phyloP scores from a whole-genome alignment of 352 stramenopile species.

The Phytophthora rubi region DNA sequence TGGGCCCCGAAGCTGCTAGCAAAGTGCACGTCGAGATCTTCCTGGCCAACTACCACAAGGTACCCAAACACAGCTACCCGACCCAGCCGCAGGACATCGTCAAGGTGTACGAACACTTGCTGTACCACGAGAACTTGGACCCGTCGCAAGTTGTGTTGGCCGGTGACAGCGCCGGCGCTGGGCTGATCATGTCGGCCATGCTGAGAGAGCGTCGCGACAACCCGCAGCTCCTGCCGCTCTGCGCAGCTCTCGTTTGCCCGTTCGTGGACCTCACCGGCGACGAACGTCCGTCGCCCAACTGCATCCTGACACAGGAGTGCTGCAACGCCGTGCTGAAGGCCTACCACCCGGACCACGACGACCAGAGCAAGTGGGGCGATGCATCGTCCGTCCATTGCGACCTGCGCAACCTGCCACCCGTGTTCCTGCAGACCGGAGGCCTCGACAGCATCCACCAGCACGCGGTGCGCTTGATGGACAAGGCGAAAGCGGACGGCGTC shows the following conservation, averaged over 20 bases:
- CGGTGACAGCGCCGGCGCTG: slow-evolving; percentile 53
- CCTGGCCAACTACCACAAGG: slow-evolving; percentile 58
- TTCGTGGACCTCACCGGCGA: slow-evolving; percentile 41
- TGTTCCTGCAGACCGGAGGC: slow-evolving; percentile 47
- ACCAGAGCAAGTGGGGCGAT: slow-evolving; percentile 41
- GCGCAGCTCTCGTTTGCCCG: slow-evolving; percentile 41
- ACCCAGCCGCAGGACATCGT: slow-evolving; percentile 44
- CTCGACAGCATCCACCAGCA: slow-evolving; percentile 47
- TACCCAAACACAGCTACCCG: slow-evolving; percentile 54
- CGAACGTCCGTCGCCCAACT: slow-evolving; percentile 33
- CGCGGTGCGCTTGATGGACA: slow-evolving; percentile 37
- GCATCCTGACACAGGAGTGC: slow-evolving; percentile 37
- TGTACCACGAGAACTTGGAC: slow-evolving; percentile 39
- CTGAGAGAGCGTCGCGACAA: slow-evolving; percentile 40
- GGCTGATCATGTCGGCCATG: slow-evolving; percentile 49
- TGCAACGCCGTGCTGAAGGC: slow-evolving; percentile 28
- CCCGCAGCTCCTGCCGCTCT: slow-evolving; percentile 33
- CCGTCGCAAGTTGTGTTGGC: slow-evolving; percentile 49
- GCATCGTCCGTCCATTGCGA: slow-evolving; percentile 54
- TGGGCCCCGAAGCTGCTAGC: background rate
- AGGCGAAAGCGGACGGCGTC: slow-evolving; percentile 42
- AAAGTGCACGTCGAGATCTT: slow-evolving; percentile 48
- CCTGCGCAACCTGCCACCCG: slow-evolving; percentile 41
- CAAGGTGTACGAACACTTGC: slow-evolving; percentile 50
- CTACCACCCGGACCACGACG: slow-evolving; percentile 33